phyloP scores from a whole-genome alignment of 495 filamentous ascomycete species.

The Talaromyces stipitatus region DNA sequence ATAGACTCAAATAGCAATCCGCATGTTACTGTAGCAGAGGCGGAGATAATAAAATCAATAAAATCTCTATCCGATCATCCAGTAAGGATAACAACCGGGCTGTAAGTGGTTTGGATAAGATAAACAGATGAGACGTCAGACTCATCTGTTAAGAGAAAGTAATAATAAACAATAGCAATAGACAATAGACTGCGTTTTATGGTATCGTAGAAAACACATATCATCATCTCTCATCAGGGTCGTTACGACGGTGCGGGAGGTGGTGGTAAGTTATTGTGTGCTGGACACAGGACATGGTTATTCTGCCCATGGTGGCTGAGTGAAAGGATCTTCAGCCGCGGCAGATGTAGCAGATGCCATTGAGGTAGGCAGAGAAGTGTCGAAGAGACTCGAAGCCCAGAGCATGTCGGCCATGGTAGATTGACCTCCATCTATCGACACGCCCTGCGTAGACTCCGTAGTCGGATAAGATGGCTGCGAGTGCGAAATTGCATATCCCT shows the following conservation, averaged over 20 bases:
- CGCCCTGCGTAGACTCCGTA: constrained; percentile 16
- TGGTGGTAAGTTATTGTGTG: constrained; percentile 33
- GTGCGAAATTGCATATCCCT: constrained; percentile 27
- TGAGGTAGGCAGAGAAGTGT: constrained; percentile 19
- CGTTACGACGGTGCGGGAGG: constrained; percentile 42
- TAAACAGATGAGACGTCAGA: neutral
- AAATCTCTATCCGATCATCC: neutral
- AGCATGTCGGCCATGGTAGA: constrained; percentile 18
- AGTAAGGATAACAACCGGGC: too few relatives aligned
- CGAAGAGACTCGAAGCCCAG: constrained; percentile 32
- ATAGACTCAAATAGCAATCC: constrained; percentile 1
- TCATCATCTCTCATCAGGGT: constrained; percentile 51
- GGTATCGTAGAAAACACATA: constrained; percentile 14
- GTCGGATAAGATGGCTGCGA: constrained; percentile 12
- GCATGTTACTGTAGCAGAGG: constrained; percentile 10
- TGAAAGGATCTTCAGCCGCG: constrained; percentile 24
- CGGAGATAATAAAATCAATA: neutral
- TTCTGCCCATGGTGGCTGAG: constrained; percentile 30
- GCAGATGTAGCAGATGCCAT: constrained; percentile 7
- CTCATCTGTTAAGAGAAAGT: neutral
- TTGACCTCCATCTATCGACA: constrained; percentile 1
- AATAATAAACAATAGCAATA: neutral
- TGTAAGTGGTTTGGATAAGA: neutral
- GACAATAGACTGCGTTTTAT: constrained; percentile 5
- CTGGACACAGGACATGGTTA: constrained; percentile 17